These are phyloP conservation scores for Nelumbo lutea DNA, from an alignment of 164 flowering plant species.

Conservation along the genomic window DNA sequence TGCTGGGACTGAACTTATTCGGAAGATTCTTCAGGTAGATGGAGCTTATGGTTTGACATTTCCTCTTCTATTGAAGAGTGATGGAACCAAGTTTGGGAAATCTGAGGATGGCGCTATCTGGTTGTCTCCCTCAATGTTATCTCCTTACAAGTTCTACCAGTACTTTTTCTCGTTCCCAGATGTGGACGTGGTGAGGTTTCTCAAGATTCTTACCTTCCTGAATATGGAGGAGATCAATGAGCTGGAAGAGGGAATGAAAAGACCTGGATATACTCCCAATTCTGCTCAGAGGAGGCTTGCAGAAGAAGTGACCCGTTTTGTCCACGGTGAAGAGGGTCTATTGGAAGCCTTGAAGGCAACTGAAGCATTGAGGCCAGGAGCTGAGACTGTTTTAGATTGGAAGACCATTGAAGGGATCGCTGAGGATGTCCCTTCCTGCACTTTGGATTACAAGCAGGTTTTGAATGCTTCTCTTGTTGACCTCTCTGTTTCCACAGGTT, in stretches of 20 bases:
- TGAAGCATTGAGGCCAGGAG: constrained; percentile 73
- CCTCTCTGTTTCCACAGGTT: constrained; percentile 64
- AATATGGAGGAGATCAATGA: constrained; percentile 54
- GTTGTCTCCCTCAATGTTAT: constrained; percentile 59
- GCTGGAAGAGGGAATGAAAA: constrained; percentile 49
- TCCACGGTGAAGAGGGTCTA: constrained; percentile 73
- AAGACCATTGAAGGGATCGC: constrained; percentile 59
- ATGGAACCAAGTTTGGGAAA: constrained; percentile 83
- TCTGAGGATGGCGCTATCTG: constrained; percentile 85
- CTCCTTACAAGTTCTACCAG: constrained; percentile 82
- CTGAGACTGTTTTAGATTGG: constrained; percentile 65
- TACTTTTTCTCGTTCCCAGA: constrained; percentile 76
- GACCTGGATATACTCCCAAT: constrained; percentile 57
- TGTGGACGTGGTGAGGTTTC: constrained; percentile 62
- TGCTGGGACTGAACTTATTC: constrained; percentile 15
- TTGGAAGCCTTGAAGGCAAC: constrained; percentile 75
- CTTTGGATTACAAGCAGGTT: constrained; percentile 42
- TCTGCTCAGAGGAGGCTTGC: constrained; percentile 65
- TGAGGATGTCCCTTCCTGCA: constrained; percentile 65
- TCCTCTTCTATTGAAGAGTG: constrained; percentile 61
- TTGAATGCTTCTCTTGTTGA: constrained; percentile 46
- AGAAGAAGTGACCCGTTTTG: constrained; percentile 78
- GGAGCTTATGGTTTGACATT: no score
- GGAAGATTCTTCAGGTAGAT: constrained; percentile 36
- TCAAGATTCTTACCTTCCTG: constrained; percentile 66